Conservation (phyloP, 805 yeast species). For the Debaryomyces hansenii region DNA sequence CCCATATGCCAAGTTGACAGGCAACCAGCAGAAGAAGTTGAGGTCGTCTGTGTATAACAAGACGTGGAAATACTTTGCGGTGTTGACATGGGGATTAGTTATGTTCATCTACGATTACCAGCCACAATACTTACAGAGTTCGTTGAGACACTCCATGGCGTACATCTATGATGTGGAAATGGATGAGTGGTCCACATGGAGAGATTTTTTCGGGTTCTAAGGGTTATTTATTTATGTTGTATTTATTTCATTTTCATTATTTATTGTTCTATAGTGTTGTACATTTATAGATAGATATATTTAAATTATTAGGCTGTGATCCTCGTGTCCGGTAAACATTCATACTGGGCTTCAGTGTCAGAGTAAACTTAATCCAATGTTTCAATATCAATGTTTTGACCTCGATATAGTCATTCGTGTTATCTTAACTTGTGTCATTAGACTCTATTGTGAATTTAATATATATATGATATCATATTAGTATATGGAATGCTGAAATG, state of each 20-base stretch:
- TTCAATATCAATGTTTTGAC: too few relatives aligned
- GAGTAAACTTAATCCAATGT: too few relatives aligned
- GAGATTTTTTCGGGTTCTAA: slow-evolving; percentile 41
- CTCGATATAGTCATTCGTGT: too few relatives aligned
- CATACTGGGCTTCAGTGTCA: too few relatives aligned
- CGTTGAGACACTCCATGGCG: slow-evolving; percentile 67
- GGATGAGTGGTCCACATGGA: slow-evolving; percentile 49
- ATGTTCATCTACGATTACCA: slow-evolving; percentile 69
- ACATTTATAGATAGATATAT: too few relatives aligned
- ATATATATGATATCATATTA: too few relatives aligned
- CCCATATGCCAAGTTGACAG: slow-evolving; percentile 26
- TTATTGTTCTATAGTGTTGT: too few relatives aligned
- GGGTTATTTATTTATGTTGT: background rate
- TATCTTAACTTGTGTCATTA: too few relatives aligned
- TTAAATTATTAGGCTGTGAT: too few relatives aligned
- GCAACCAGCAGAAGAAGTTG: slow-evolving; percentile 33
- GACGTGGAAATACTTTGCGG: slow-evolving; percentile 62
- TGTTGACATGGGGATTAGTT: slow-evolving; percentile 69
- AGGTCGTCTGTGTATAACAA: slow-evolving; percentile 28
- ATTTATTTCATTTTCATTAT: background rate
- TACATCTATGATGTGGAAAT: slow-evolving; percentile 65
- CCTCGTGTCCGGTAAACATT: too few relatives aligned
- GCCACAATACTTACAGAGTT: slow-evolving; percentile 60
- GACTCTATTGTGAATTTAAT: too few relatives aligned
- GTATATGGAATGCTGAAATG: too few relatives aligned